Conservation (phyloP, 1,139 yeast species). For the Pichia inconspicua region DNA sequence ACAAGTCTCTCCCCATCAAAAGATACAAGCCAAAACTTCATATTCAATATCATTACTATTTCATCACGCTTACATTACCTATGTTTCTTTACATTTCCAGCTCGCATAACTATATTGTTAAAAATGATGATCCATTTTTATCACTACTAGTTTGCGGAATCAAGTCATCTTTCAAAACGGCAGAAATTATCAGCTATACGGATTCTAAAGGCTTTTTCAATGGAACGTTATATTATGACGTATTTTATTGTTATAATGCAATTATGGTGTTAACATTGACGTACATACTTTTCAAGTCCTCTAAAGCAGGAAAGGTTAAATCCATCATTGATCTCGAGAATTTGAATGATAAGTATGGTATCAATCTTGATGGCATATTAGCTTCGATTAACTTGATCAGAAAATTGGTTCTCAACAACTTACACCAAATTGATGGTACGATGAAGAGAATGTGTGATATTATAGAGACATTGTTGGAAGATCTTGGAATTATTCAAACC, state of each 20-base stretch:
- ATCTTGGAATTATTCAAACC: constrained; percentile 31
- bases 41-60: constrained; percentile 32
- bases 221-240: constrained; percentile 35
- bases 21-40: constrained; percentile 34
- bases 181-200: constrained; percentile 29
- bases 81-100: constrained; percentile 32
- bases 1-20: constrained; percentile 26
- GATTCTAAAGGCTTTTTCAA: constrained; percentile 30
- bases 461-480: constrained; percentile 32
- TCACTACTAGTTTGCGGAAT: constrained; percentile 32
- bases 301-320: constrained; percentile 15
- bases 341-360: constrained; percentile 21
- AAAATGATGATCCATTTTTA: constrained; percentile 32
- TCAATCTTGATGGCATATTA: constrained; percentile 27
- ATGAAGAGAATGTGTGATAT: constrained; percentile 34
- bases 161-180: constrained; percentile 30
- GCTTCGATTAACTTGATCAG: constrained; percentile 31
- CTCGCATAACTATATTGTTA: constrained; percentile 24
- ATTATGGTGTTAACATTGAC: constrained; percentile 33
- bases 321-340: constrained; percentile 26
- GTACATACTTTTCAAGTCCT: constrained; percentile 29
- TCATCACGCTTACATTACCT: constrained; percentile 34
- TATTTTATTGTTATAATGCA: constrained; percentile 35
- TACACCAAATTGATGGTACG: constrained; percentile 31
- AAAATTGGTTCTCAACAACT: constrained; percentile 28